phyloP scores from a whole-genome alignment of 2,329 filamentous ascomycete species.

The Neonectria ditissima region DNA sequence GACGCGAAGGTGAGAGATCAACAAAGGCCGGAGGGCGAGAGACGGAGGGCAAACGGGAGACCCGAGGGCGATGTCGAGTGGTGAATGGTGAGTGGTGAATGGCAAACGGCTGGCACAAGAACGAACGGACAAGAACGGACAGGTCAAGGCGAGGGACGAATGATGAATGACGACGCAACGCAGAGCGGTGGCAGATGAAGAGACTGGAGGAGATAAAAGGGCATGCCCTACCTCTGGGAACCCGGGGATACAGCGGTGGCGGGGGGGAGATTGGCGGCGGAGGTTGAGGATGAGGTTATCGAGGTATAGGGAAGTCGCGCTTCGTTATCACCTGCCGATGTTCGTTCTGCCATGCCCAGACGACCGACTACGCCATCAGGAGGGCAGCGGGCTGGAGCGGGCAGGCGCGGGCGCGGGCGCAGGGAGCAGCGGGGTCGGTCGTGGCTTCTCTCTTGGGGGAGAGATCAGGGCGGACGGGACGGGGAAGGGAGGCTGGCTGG shows the following conservation, averaged over 20 bases:
- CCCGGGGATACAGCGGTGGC: constrained; percentile 37
- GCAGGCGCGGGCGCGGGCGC: constrained; percentile 26
- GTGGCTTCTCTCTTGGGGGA: constrained; percentile 38
- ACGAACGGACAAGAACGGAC: constrained; percentile 3
- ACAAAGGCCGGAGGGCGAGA: constrained; percentile 1
- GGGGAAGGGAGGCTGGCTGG: constrained; percentile 15
- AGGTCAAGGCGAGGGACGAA: constrained; percentile 10
- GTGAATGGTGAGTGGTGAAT: constrained; percentile 8
- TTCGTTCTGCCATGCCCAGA: constrained; percentile 75
- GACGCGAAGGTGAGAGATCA: constrained; percentile 19
- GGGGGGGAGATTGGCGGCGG: constrained; percentile 28
- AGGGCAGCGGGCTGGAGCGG: constrained; percentile 54
- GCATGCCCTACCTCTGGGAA: constrained; percentile 44
- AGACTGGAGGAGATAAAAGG: constrained; percentile 37
- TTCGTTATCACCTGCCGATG: constrained; percentile 66
- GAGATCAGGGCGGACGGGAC: constrained; percentile 31
- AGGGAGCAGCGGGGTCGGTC: constrained; percentile 39
- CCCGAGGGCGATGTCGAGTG: not conserved
- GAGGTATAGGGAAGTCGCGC: constrained; percentile 62
- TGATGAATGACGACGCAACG: constrained; percentile 16
- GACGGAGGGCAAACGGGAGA: constrained; percentile 20
- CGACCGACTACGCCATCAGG: constrained; percentile 69
- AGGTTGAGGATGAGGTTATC: constrained; percentile 45
- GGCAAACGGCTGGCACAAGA: constrained; percentile 1
- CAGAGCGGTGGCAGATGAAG: constrained; percentile 22